Evolutionary conservation across 2,329 filamentous ascomycete genomes (phyloP), one percentile per base, ranked within the genome.

Genomic region (Botrytis byssoidea): DNA sequence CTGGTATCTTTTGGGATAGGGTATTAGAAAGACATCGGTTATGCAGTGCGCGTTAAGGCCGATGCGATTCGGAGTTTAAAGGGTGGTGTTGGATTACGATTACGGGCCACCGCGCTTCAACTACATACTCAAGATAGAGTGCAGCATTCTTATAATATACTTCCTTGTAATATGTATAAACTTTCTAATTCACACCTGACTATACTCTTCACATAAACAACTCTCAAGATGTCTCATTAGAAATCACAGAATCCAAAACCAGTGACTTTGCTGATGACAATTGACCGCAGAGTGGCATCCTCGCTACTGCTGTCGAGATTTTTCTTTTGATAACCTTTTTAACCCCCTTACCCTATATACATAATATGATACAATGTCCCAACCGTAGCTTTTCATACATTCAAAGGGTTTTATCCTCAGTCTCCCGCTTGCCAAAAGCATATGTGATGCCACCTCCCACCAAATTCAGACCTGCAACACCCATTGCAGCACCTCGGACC

Each of bases 371-470:
- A 64, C 42, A 71, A 51, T 10, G 20, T 20, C 48, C 14, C 20
- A 18, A 32, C n/a, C n/a, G n/a, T 25, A 42, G 4, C 42, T 35
- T 22, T 48, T 25, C 35, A 68, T 25, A 20, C 22, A 18, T 25
- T 68, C 46, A 73, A 20, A 68, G 66, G 55, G 37, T 37, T 59
- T 69, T 65, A 66, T 73, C 65, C 59, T 70, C 69, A 72, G 74
- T 71, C 78, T 79, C 76, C 76, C 83, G 72, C 75, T 83, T 82
- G 14, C 85, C 85, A 79, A 88, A 85, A 0, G 82, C 83, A 80
- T 88, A 89, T 1, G 86, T 85, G 75, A 85, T 76, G 4, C 87
- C 86, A 66, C 87, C 84, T 18, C 85, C 84, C 14, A 85, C 82
- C 18, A 87, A 78, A 79, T 89, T 88, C 37, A 82, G 82, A 29